Evolutionary conservation across 306 rosid species (phyloP).

Genomic region (Acacia acuminata): DNA sequence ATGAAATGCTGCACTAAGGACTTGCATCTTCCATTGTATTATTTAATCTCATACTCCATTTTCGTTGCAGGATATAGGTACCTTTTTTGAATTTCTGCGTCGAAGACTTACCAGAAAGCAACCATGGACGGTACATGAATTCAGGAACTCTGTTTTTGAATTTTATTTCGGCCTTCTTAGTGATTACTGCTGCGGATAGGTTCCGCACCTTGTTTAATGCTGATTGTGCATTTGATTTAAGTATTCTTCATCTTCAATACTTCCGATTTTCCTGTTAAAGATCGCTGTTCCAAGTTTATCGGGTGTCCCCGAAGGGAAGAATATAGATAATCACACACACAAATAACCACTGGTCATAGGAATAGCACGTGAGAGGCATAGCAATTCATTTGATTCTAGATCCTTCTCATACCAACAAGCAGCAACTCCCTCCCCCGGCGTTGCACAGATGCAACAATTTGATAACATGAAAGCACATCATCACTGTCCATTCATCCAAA

Average conservation of each 20-base stretch:
- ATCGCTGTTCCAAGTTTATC: too few relatives aligned
- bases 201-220: neutral
- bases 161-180: neutral
- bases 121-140: constrained; percentile 68
- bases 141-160: neutral
- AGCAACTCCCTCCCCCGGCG: too few relatives aligned
- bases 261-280: neutral
- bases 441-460: too few relatives aligned
- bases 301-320: too few relatives aligned
- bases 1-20: constrained; percentile 20
- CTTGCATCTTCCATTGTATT: neutral
- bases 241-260: neutral
- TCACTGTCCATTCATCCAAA: too few relatives aligned
- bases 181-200: neutral
- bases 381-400: too few relatives aligned
- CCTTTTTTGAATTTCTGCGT: constrained; percentile 11
- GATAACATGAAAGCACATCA: too few relatives aligned
- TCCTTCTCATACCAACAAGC: too few relatives aligned
- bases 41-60: neutral
- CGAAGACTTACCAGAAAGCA: constrained; percentile 38
- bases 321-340: too few relatives aligned
- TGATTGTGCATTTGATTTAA: neutral
- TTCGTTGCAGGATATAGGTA: neutral
- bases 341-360: too few relatives aligned
- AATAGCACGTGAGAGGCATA: too few relatives aligned